Evolutionary conservation across 2,329 filamentous ascomycete species (phyloP), one percentile per base, ranked within the genome.

Genomic region (Colletotrichum sansevieriae): DNA sequence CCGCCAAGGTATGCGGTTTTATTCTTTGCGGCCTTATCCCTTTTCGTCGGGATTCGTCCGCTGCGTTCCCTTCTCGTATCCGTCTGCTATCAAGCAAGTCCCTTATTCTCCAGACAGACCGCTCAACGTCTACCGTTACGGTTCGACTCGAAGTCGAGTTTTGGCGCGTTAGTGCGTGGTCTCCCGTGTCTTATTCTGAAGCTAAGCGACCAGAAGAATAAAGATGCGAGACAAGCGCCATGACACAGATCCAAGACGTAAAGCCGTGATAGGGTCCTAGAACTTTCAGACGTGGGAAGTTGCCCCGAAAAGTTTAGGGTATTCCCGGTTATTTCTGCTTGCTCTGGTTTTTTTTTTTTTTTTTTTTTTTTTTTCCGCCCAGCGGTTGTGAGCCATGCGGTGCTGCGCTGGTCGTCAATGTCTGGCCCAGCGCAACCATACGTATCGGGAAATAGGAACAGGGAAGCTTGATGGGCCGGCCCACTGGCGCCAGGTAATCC

Each of bases 401-500:
- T 58, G 60, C 54, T 60, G 55, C 22, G 47, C 29, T 55, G 62
- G 54, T 65, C 41, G 65, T 55, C 41, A 22, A 55, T 58, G 46
- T 65, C 61, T 37, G 39, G 64, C 46, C 60, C 46, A 49, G 61
- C 25, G 55, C 54, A 52, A 44, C 46, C 54, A 61, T 55, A 58
- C 65, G 22, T 15, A 55, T 65, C 47, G 61, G 62, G 55, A 41
- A 43, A 35, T 35, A 49, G 65, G 33, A 37, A 39, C 62, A 59
- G 43, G 62, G 54, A 37, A 65, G 18, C 41, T 60, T 37, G 65
- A 65, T 68, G 65, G 65, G 61, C 54, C 62, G 47, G 62, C 25
- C 65, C 65, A 65, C 62, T 55, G 49, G 41, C 46, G 41, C 65
- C 55, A 65, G 65, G 44, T 35, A 35, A 68, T 56, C 65, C 65